Conservation (phyloP, 805 yeast species). For the Nakazawaea wickerhamii region DNA sequence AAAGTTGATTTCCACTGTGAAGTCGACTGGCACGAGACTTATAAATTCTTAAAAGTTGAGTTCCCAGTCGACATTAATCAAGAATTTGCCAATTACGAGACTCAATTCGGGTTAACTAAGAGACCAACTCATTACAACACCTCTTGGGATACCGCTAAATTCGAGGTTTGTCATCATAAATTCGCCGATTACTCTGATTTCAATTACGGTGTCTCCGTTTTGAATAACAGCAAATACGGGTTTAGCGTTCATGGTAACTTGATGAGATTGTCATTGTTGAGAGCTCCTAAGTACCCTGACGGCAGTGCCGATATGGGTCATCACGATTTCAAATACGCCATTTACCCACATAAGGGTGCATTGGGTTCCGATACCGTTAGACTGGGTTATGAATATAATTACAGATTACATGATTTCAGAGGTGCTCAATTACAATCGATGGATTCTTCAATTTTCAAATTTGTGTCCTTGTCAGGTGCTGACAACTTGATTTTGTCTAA, state of each 20-base stretch:
- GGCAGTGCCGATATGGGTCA: conserved; percentile 90
- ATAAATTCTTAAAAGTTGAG: conserved; percentile 88
- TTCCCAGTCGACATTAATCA: conserved; percentile 82
- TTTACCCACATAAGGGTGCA: conserved; percentile 75
- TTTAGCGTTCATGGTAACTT: conserved; percentile 90
- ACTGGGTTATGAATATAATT: conserved; percentile 78
- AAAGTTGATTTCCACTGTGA: conserved; percentile 47
- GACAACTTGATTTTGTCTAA: conserved; percentile 63
- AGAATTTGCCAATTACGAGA: conserved; percentile 82
- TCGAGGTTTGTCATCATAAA: conserved; percentile 92
- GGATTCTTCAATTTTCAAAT: conserved; percentile 9
- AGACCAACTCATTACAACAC: conserved; percentile 96
- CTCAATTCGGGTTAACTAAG: conserved; percentile 87
- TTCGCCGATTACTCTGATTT: conserved; percentile 88
- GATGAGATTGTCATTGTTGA: conserved; percentile 78
- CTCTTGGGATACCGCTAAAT: conserved; percentile 93
- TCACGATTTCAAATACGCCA: conserved; percentile 77
- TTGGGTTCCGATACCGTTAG: conserved; percentile 61
- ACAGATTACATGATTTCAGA: conserved; percentile 24
- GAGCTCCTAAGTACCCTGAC: conserved; percentile 95
- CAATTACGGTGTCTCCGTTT: conserved; percentile 78
- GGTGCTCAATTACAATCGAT: not conserved
- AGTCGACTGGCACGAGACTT: conserved; percentile 84
- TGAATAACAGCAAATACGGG: conserved; percentile 88
- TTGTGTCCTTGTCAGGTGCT: conserved; percentile 39